Percentiles rank a stretch among this genome's conserved stretches.
These are phyloP conservation scores for Paecilomyces sp. DNA, from an alignment of 2,329 filamentous ascomycete genomes.

Conservation along the genomic window DNA sequence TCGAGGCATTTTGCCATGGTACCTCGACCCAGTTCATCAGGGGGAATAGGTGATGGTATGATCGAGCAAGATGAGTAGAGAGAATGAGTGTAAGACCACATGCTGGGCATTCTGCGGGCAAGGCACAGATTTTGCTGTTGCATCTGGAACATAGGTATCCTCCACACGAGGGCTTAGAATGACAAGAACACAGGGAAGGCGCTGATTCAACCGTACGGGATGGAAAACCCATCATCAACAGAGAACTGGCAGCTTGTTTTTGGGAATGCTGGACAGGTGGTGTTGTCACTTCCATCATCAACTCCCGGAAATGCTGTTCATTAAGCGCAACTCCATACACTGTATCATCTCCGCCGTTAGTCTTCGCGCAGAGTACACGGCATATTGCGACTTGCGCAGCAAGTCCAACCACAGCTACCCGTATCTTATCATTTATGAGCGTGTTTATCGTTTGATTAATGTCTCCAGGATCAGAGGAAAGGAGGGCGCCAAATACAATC, in stretches of 20 bases:
- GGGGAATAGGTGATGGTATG: slow-evolving; percentile 88
- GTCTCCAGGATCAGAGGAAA: slow-evolving; percentile 88
- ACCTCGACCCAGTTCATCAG: slow-evolving; percentile 88
- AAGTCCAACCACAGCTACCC: slow-evolving; percentile 82
- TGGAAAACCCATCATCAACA: slow-evolving; percentile 98
- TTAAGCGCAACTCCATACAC: slow-evolving; percentile 81
- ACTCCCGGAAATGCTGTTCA: slow-evolving; percentile 77
- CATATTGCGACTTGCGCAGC: slow-evolving; percentile 91
- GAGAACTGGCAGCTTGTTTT: slow-evolving; percentile 43
- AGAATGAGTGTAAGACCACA: slow-evolving; percentile 90
- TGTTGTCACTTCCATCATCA: slow-evolving; percentile 83
- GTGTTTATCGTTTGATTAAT: slow-evolving; percentile 82
- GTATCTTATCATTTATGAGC: slow-evolving; percentile 74
- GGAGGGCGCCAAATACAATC: slow-evolving; percentile 81
- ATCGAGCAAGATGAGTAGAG: slow-evolving; percentile 86
- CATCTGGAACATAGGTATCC: slow-evolving; percentile 91
- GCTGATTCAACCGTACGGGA: slow-evolving; percentile 69
- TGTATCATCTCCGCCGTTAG: slow-evolving; percentile 66
- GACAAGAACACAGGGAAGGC: slow-evolving; percentile 80
- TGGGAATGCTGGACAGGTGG: slow-evolving; percentile 71
- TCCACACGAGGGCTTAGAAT: slow-evolving; percentile 71
- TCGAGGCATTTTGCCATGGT: slow-evolving; percentile 64
- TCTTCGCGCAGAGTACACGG: slow-evolving; percentile 77
- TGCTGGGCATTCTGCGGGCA: slow-evolving; percentile 84
- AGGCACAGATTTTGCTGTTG: slow-evolving; percentile 75